A percentile compares a stretch with the other conserved stretches of the same genome.
Conservation (phyloP, 1,284 basidiomycete genomes). For the Moesziomyces sp. region DNA sequence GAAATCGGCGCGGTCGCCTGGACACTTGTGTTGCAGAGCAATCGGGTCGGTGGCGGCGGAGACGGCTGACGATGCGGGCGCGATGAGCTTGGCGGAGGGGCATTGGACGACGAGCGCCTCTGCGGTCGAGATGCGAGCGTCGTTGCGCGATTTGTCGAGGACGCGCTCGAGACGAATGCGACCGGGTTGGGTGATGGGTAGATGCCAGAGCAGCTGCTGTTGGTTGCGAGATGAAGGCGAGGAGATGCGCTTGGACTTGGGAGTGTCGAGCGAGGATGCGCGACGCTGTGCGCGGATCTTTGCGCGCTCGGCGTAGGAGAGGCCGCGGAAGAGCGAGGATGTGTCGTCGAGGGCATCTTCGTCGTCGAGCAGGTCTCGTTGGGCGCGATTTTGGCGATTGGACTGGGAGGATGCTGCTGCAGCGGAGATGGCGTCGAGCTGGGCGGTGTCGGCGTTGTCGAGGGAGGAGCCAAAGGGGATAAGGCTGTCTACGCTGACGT, state of each 20-base stretch:
- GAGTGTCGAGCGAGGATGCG: slow-evolving; percentile 24
- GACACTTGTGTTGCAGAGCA: slow-evolving; percentile 52
- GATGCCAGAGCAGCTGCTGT: slow-evolving; percentile 52
- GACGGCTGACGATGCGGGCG: slow-evolving; percentile 4
- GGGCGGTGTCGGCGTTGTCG: slow-evolving; percentile 14
- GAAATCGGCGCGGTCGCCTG: slow-evolving; percentile 54
- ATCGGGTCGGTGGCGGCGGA: slow-evolving; percentile 1
- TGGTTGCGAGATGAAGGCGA: slow-evolving; percentile 6
- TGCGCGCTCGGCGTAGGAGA: slow-evolving; percentile 40
- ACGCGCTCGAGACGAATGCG: slow-evolving; percentile 61
- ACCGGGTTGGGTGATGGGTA: slow-evolving; percentile 53
- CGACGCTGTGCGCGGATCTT: slow-evolving; percentile 39
- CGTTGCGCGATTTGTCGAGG: slow-evolving; percentile 57
- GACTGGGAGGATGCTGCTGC: slow-evolving; percentile 15
- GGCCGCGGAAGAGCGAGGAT: slow-evolving; percentile 34
- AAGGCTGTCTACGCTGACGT: slow-evolving; percentile 77
- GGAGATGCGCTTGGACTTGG: slow-evolving; percentile 16
- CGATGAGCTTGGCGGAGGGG: slow-evolving; percentile 54
- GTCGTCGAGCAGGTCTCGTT: slow-evolving; percentile 27
- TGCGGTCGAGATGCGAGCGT: slow-evolving; percentile 49
- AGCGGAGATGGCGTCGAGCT: slow-evolving; percentile 34
- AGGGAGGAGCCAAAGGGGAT: slow-evolving; percentile 67
- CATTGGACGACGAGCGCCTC: slow-evolving; percentile 63
- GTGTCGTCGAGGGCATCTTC: slow-evolving; percentile 39
- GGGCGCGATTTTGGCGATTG: slow-evolving; percentile 6